Evolutionary conservation across 495 filamentous ascomycete genomes (phyloP), one percentile per base, ranked within the genome.

Genomic region (Aspergillus panamensis): DNA sequence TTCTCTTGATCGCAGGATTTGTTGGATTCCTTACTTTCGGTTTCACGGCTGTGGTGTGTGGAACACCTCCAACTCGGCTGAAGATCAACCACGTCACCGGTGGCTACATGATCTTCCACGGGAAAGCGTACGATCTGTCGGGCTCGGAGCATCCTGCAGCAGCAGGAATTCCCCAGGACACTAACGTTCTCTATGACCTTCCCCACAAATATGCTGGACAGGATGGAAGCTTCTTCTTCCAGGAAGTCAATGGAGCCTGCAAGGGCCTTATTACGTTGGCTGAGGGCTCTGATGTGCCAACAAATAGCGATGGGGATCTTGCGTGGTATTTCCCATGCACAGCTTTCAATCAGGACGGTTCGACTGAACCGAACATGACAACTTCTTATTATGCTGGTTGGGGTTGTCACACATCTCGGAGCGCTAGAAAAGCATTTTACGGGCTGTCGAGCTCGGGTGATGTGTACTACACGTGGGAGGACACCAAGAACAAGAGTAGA

Each of bases 251-350:
- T 64, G 95, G 94, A 16, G 89, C 88, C 52, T 99, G 95, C 81
- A 99, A 97, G 73, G 90, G 82, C 3, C 70, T 97, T 6, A 96
- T 99, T 65, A 96, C 82, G 2, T 73, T 79, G 0, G 82, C 85
- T 3, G 73, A 79, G 3, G 80, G 74, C 19, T 93, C 93, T 3
- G 86, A 88, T 63, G 84, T 99, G 10, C 92, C 92, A 2, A 89
- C 86, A 0, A 85, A 96, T 63, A 72, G 66, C 3, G 76, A 80
- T 51, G 84, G 86, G 2, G 83, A 96, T 57, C 74, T 99, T 53
- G 95, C 88, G 0, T 99, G 94, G 92, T 99, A 99, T 69, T 96
- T 97, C 69, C 95, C 95, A 0, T 99, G 95, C 78, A 84, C 76
- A 8, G 77, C 89, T 5, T 96, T 92, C 80, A 93, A 92, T 52